These are phyloP conservation scores for Pythium brachiatum DNA, from an alignment of 352 stramenopile genomes.

Conservation along the genomic window DNA sequence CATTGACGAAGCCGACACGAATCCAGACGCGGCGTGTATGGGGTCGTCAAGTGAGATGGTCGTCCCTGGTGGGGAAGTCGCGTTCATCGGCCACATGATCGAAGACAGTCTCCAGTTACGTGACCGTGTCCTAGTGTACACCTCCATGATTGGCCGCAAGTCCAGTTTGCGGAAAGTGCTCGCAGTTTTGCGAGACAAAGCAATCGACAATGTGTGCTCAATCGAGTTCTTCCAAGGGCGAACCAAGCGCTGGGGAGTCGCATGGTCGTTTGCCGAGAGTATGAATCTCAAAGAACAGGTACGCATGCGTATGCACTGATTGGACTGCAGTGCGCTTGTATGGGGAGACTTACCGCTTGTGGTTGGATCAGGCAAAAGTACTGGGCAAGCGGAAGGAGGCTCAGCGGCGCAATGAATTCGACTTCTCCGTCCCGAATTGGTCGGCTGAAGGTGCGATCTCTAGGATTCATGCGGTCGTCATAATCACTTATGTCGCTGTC, in stretches of 20 bases:
- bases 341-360: background rate
- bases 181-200: constrained; percentile 66
- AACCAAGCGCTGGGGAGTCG: constrained; percentile 92
- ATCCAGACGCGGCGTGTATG: constrained; percentile 71
- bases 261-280: constrained; percentile 82
- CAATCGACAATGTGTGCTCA: constrained; percentile 74
- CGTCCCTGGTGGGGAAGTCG: constrained; percentile 90
- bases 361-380: constrained; percentile 55
- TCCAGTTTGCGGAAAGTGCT: constrained; percentile 89
- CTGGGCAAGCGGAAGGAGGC: constrained; percentile 82
- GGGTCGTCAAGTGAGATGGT: constrained; percentile 82
- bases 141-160: constrained; percentile 93
- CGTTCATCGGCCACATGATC: constrained; percentile 93
- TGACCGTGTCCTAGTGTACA: constrained; percentile 90
- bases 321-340: background rate
- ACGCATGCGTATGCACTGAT: constrained; percentile 21
- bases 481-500: background rate
- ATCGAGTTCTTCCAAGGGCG: constrained; percentile 95
- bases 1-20: constrained; percentile 72
- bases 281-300: constrained; percentile 38
- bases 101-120: constrained; percentile 82
- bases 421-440: constrained; percentile 44
- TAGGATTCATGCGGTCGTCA: background rate
- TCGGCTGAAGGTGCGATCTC: constrained; percentile 7
- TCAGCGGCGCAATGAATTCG: constrained; percentile 48